These are phyloP conservation scores for Aegilops umbellulata DNA, from an alignment of 176 grass and related monocot species.

Conservation along the genomic window DNA sequence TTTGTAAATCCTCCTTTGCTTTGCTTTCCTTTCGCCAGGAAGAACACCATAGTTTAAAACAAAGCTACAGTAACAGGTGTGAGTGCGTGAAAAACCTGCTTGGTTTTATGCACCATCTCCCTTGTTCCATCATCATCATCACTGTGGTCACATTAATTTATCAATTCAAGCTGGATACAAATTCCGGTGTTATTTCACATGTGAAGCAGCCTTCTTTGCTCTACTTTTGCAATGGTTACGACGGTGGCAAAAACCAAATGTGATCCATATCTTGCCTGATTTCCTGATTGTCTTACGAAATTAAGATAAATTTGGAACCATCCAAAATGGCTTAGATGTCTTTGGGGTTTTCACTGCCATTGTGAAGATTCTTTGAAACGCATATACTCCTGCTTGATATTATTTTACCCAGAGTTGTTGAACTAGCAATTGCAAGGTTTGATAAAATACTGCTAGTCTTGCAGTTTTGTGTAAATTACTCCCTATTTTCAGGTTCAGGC, in stretches of 20 bases:
- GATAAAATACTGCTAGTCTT: too few species aligned
- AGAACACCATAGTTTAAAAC: slow-evolving; percentile 33
- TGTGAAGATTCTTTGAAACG: too few species aligned
- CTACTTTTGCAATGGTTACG: background rate
- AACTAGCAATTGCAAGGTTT: too few species aligned
- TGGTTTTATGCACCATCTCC: slow-evolving; percentile 47
- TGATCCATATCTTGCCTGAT: background rate
- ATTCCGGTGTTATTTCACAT: slow-evolving; percentile 31
- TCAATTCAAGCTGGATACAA: slow-evolving; percentile 55
- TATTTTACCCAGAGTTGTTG: too few species aligned
- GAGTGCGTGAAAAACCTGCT: slow-evolving; percentile 25
- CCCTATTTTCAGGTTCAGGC: too few species aligned
- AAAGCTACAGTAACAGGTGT: slow-evolving; percentile 48
- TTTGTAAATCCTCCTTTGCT: slow-evolving; percentile 58
- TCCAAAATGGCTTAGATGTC: too few species aligned
- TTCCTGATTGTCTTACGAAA: background rate
- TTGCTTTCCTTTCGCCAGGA: slow-evolving; percentile 40
- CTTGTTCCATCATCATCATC: slow-evolving; percentile 32
- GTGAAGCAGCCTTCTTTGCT: background rate
- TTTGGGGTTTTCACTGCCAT: too few species aligned
- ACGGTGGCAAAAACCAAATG: background rate
- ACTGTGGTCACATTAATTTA: slow-evolving; percentile 56
- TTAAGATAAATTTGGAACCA: too few species aligned
- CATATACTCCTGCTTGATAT: too few species aligned
- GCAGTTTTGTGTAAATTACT: too few species aligned